A percentile compares a stretch with the other conserved stretches of the same genome.
These are phyloP conservation scores for Symbiodinium pilosum DNA, from an alignment of 73 alveolate species.

Conservation along the genomic window DNA sequence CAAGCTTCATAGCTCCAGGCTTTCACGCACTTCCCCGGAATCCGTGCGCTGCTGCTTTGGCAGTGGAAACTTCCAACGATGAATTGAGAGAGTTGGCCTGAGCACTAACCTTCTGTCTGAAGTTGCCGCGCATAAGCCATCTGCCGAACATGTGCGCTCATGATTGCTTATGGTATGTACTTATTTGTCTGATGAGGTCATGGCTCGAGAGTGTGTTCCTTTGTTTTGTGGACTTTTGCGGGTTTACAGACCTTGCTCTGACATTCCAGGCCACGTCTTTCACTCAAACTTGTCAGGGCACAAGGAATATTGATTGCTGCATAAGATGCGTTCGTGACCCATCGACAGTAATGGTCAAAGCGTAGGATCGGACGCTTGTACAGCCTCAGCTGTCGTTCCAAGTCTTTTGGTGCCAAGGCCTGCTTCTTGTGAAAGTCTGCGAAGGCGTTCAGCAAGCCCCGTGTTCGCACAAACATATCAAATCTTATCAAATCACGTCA, in stretches of 20 bases:
- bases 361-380: conserved; percentile 80
- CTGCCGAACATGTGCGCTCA: not conserved
- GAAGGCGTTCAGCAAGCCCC: not conserved
- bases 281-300: not conserved
- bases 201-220: not conserved
- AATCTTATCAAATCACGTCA: no score
- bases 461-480: not conserved
- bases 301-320: conserved; percentile 67
- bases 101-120: not conserved
- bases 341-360: conserved; percentile 82
- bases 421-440: not conserved
- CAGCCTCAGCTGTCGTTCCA: no score
- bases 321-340: conserved; percentile 78
- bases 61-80: no score
- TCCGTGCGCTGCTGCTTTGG: no score
- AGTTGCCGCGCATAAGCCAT: no score
- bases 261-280: not conserved
- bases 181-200: no score
- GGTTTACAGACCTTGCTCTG: not conserved
- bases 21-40: no score
- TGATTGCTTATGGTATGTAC: no score
- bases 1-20: no score
- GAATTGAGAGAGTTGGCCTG: no score
- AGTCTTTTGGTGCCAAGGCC: not conserved
- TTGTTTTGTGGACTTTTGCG: not conserved